phyloP scores from a whole-genome alignment of 2,329 filamentous ascomycete genomes.

The Colletotrichum scovillei region DNA sequence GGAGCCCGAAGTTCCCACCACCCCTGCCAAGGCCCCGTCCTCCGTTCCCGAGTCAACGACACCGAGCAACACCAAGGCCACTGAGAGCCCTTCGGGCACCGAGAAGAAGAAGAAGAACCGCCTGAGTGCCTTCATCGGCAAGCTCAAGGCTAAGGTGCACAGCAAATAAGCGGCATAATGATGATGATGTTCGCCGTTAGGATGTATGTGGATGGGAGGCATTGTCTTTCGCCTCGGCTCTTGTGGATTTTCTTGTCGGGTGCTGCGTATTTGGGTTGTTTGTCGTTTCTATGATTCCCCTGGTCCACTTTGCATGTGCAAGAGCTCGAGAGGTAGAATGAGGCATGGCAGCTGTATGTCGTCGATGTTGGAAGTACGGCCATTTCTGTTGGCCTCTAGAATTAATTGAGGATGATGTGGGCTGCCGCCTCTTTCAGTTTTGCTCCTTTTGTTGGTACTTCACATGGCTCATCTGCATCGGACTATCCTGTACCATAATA shows the following conservation, averaged over 20 bases:
- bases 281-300: slow-evolving; percentile 41
- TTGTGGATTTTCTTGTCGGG: slow-evolving; percentile 52
- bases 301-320: slow-evolving; percentile 36
- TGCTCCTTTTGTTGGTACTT: slow-evolving; percentile 16
- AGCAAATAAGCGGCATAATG: slow-evolving; percentile 37
- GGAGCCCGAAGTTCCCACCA: slow-evolving; percentile 32
- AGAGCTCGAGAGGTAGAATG: slow-evolving; percentile 37
- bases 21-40: slow-evolving; percentile 34
- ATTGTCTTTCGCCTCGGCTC: slow-evolving; percentile 46
- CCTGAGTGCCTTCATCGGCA: slow-evolving; percentile 71
- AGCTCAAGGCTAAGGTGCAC: slow-evolving; percentile 61
- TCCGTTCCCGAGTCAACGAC: slow-evolving; percentile 34
- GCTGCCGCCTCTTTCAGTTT: slow-evolving; percentile 19
- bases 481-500: slow-evolving; percentile 35
- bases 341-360: slow-evolving; percentile 23
- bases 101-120: slow-evolving; percentile 77
- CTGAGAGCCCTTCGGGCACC: slow-evolving; percentile 40
- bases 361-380: slow-evolving; percentile 40
- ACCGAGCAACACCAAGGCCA: slow-evolving; percentile 43
- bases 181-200: slow-evolving; percentile 24
- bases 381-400: slow-evolving; percentile 37
- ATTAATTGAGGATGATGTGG: slow-evolving; percentile 39
- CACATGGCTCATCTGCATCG: slow-evolving; percentile 31
- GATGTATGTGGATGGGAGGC: slow-evolving; percentile 44
- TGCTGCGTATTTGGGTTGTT: slow-evolving; percentile 35